A percentile compares a stretch with the other conserved stretches of the same genome.
Conservation (phyloP, 129 eudicot species). For the Centrapalus pauciflorus region DNA sequence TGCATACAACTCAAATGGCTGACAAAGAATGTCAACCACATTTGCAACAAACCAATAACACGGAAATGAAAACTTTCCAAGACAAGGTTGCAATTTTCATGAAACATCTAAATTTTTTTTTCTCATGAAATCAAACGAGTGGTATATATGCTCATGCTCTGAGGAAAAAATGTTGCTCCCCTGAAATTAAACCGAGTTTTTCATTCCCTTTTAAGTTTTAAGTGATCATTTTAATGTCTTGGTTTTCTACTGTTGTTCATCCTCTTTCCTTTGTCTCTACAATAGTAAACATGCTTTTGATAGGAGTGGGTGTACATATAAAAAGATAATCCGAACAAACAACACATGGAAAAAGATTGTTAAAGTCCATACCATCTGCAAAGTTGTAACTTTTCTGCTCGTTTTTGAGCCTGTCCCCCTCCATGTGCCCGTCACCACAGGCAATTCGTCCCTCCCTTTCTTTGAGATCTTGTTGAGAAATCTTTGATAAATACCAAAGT, state of each 20-base stretch:
- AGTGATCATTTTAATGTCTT: neutral
- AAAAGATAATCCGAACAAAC: neutral
- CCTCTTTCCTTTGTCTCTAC: neutral
- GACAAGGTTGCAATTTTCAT: neutral
- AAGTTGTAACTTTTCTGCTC: slow-evolving; percentile 20
- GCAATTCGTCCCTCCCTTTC: slow-evolving; percentile 11
- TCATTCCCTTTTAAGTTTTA: neutral
- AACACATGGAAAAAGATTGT: neutral
- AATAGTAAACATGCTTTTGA: neutral
- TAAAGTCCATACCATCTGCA: slow-evolving; percentile 31
- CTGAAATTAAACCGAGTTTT: no score
- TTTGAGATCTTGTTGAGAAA: slow-evolving; percentile 13
- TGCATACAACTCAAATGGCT: no score
- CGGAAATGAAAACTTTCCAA: neutral
- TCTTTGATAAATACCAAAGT: slow-evolving; percentile 11
- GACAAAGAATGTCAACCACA: neutral
- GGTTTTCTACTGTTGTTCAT: neutral
- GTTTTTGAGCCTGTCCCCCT: slow-evolving; percentile 11
- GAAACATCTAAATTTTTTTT: no score
- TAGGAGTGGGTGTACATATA: neutral
- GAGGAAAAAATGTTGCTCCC: no score
- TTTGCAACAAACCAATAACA: neutral
- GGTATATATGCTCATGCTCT: no score
- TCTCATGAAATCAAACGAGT: no score
- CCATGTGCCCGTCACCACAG: neutral